Conservation (phyloP, 2,329 filamentous ascomycete genomes). For the Fusarium domesticum region DNA sequence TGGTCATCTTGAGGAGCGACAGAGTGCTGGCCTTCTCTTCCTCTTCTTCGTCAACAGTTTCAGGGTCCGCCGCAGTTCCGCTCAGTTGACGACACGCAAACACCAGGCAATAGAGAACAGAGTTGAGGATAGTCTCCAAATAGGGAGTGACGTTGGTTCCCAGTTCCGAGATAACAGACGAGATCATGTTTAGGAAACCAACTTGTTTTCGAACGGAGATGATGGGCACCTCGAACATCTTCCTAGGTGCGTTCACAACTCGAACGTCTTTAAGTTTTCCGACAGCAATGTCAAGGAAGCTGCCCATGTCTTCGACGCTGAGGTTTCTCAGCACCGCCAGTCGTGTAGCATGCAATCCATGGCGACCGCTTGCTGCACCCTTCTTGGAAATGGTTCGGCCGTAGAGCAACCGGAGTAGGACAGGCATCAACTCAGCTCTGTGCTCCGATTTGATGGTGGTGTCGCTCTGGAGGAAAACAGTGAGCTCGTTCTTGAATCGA, state of each 20-base stretch:
- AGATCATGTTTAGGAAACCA: constrained; percentile 88
- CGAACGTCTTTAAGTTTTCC: constrained; percentile 63
- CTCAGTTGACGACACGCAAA: constrained; percentile 61
- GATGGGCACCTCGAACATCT: constrained; percentile 55
- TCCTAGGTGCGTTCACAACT: constrained; percentile 53
- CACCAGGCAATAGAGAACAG: constrained; percentile 78
- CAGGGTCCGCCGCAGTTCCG: constrained; percentile 35
- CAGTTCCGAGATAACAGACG: constrained; percentile 80
- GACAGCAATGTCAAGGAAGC: constrained; percentile 79
- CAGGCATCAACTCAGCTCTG: constrained; percentile 71
- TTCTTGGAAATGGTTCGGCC: constrained; percentile 83
- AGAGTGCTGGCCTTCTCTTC: constrained; percentile 44
- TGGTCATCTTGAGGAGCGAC: constrained; percentile 63
- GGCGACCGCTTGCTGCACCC: constrained; percentile 70
- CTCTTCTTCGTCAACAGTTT: constrained; percentile 39
- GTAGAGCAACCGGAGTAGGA: constrained; percentile 83
- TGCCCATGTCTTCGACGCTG: constrained; percentile 67
- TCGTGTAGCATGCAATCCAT: constrained; percentile 77
- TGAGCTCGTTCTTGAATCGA: constrained; percentile 90
- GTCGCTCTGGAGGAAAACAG: constrained; percentile 77
- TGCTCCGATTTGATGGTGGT: constrained; percentile 72
- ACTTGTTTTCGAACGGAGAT: constrained; percentile 75
- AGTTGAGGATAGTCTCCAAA: constrained; percentile 66
- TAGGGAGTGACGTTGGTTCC: constrained; percentile 70
- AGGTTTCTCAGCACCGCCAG: constrained; percentile 79